Conservation (phyloP, 176 grass and related monocot species). For the Oryza punctata region DNA sequence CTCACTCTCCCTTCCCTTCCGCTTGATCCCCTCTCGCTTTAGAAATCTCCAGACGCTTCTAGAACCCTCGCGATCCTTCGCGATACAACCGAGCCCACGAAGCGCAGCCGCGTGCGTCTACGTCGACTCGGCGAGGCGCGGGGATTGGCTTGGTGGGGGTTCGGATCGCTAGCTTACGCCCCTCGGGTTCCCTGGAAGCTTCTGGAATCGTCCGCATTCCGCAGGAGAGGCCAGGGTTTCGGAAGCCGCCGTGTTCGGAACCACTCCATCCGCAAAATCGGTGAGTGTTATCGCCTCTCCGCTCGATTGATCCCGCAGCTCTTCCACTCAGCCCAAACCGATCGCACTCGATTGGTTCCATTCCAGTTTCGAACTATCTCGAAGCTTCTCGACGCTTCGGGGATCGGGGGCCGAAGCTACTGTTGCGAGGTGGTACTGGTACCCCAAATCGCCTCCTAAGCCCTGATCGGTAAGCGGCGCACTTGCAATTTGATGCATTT, state of each 20-base stretch:
- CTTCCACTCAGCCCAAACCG: neutral
- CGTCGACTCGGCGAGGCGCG: neutral
- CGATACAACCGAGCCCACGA: neutral
- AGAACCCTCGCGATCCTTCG: neutral
- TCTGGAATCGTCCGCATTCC: neutral
- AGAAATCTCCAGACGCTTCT: constrained; percentile 17
- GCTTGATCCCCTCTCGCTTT: neutral
- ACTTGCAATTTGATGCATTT: neutral
- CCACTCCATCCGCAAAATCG: neutral
- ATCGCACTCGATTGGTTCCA: neutral
- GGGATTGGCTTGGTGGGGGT: neutral
- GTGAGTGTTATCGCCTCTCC: constrained; percentile 1
- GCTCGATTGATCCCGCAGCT: neutral
- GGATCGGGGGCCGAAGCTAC: neutral
- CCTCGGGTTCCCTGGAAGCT: constrained; percentile 2
- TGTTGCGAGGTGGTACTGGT: neutral
- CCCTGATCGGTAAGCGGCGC: neutral
- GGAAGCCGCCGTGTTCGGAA: neutral
- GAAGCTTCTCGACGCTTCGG: neutral
- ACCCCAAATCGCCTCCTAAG: constrained; percentile 2
- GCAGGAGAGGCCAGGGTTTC: neutral
- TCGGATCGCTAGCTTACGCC: neutral
- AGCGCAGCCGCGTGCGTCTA: neutral
- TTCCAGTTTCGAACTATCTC: neutral
- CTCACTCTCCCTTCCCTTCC: neutral